These are phyloP conservation scores for Sporothrix brunneoviolacea DNA, from an alignment of 2,329 filamentous ascomycete genomes.

Conservation along the genomic window DNA sequence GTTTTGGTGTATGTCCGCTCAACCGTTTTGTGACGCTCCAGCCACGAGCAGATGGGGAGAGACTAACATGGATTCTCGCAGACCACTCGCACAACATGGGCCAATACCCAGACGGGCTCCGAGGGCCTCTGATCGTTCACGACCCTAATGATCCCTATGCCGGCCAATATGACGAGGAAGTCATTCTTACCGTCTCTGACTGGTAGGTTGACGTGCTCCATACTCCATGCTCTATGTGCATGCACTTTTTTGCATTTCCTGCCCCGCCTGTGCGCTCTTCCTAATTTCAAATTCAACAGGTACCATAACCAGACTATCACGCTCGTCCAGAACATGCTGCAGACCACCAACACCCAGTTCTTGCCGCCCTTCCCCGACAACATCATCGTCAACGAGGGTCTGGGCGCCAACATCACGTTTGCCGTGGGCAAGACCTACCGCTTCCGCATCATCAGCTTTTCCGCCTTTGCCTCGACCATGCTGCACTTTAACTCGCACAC, in stretches of 20 bases:
- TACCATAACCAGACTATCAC: constrained; percentile 35
- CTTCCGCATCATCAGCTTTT: constrained; percentile 40
- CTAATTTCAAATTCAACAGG: constrained; percentile 22
- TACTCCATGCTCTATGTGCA: background rate
- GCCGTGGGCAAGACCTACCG: constrained; percentile 39
- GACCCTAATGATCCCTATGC: constrained; percentile 49
- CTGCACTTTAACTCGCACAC: constrained; percentile 37
- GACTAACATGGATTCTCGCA: constrained; percentile 16
- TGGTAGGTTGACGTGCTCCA: constrained; percentile 23
- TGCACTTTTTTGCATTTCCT: background rate
- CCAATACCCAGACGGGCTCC: constrained; percentile 62
- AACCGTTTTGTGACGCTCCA: background rate
- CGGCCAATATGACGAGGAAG: constrained; percentile 50
- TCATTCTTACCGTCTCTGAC: constrained; percentile 48
- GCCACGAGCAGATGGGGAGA: background rate
- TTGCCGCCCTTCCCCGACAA: constrained; percentile 35
- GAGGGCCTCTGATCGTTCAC: constrained; percentile 54
- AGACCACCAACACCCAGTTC: constrained; percentile 32
- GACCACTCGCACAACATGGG: constrained; percentile 58
- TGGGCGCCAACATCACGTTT: constrained; percentile 30
- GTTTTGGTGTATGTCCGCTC: constrained; percentile 36
- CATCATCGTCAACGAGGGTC: constrained; percentile 39
- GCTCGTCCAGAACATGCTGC: constrained; percentile 34
- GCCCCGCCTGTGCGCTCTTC: too few relatives aligned
- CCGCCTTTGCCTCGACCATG: constrained; percentile 37